These are phyloP conservation scores for Exophiala lecanii-corni DNA, from an alignment of 2,329 filamentous ascomycete genomes.

Conservation along the genomic window DNA sequence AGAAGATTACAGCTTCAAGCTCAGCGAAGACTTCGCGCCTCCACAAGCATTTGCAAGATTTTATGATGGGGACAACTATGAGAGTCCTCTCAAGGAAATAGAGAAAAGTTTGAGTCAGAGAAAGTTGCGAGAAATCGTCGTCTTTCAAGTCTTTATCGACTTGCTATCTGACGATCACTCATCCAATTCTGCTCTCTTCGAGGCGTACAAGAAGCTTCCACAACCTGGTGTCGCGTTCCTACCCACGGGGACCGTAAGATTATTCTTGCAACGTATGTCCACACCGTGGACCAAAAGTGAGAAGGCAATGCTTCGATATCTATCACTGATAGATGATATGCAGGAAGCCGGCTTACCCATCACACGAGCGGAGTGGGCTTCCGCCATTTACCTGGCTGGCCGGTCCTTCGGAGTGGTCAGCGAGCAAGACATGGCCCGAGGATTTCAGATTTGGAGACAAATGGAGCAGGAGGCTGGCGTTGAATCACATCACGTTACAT, in stretches of 20 bases:
- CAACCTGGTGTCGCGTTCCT: constrained; percentile 52
- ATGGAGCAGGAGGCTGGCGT: constrained; percentile 74
- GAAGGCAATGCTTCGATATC: constrained; percentile 71
- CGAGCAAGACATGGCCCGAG: constrained; percentile 59
- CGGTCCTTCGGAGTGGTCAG: constrained; percentile 59
- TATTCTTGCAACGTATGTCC: constrained; percentile 65
- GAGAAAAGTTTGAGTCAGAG: constrained; percentile 34
- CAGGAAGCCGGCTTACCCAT: constrained; percentile 68
- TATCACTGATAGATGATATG: constrained; percentile 79
- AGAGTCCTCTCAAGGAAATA: constrained; percentile 28
- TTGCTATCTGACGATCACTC: constrained; percentile 42
- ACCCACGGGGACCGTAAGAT: constrained; percentile 50
- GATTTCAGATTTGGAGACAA: constrained; percentile 75
- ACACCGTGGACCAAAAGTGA: constrained; percentile 53
- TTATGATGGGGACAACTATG: constrained; percentile 21
- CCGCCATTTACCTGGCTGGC: constrained; percentile 72
- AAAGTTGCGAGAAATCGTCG: constrained; percentile 24
- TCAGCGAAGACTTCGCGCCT: constrained; percentile 25
- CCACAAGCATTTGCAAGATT: constrained; percentile 19
- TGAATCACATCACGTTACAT: constrained; percentile 69
- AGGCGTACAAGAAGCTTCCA: constrained; percentile 50
- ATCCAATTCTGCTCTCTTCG: constrained; percentile 48
- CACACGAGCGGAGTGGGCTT: constrained; percentile 70
- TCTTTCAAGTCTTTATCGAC: constrained; percentile 32
- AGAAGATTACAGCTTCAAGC: constrained; percentile 25